phyloP scores from a whole-genome alignment of 495 filamentous ascomycete genomes.

The Lophiostoma macrostomum region DNA sequence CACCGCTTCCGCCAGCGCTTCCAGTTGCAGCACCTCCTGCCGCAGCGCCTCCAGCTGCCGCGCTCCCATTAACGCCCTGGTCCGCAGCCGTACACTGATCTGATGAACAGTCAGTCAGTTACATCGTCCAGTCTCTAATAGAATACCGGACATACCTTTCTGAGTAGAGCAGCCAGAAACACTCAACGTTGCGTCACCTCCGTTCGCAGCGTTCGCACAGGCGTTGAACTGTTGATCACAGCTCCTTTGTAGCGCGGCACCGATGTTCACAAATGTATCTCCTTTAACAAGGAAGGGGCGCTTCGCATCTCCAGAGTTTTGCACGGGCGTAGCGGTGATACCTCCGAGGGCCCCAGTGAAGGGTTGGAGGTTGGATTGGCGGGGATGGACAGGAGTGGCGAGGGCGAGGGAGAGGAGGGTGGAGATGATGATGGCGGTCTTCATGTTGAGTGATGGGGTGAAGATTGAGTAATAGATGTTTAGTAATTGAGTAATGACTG shows the following conservation, averaged over 20 bases:
- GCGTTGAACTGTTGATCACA: constrained; percentile 37
- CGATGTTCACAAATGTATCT: constrained; percentile 33
- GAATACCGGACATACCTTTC: constrained; percentile 14
- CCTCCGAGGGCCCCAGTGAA: constrained; percentile 33
- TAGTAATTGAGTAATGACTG: not conserved
- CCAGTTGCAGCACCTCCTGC: too few relatives aligned
- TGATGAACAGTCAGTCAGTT: too few relatives aligned
- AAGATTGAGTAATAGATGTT: not conserved
- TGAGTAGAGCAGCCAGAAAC: constrained; percentile 20
- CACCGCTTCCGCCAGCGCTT: too few relatives aligned
- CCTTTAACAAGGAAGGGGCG: constrained; percentile 32
- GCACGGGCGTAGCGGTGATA: constrained; percentile 25
- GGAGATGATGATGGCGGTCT: constrained; percentile 24
- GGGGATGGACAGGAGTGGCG: constrained; percentile 2
- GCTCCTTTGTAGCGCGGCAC: constrained; percentile 26
- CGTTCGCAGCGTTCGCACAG: constrained; percentile 32
- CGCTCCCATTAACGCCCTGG: not conserved
- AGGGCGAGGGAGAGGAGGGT: constrained; percentile 7
- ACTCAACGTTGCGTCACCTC: constrained; percentile 17
- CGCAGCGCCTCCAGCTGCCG: too few relatives aligned
- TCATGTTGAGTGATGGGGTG: constrained; percentile 22
- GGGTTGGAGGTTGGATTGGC: constrained; percentile 23
- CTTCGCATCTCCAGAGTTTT: constrained; percentile 25
- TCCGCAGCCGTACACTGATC: constrained; percentile 16
- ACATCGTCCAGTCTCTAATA: too few relatives aligned